Conservation (phyloP, 257 asterid genomes). For the Verbascum thapsus region DNA sequence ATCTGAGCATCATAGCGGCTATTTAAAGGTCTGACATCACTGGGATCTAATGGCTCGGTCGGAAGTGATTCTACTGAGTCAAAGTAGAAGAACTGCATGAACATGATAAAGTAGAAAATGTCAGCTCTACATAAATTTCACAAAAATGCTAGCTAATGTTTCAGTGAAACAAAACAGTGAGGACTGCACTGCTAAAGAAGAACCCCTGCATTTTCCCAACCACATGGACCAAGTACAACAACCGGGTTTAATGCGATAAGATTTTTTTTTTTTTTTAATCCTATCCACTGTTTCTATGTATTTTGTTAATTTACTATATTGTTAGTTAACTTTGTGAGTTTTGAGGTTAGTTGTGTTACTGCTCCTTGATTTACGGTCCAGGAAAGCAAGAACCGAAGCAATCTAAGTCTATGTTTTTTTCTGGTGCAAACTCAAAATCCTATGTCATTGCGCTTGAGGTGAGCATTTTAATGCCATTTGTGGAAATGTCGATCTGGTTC, state of each 20-base stretch:
- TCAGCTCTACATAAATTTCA: conserved; percentile 10
- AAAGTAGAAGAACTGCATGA: conserved; percentile 80
- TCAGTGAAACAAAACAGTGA: neutral
- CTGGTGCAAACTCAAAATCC: no score
- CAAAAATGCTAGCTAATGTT: no score
- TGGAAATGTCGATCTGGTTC: neutral
- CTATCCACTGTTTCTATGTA: neutral
- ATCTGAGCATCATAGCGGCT: conserved; percentile 95
- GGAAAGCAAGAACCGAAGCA: no score
- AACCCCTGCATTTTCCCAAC: neutral
- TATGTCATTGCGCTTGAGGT: no score
- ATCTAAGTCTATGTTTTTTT: no score
- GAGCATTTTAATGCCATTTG: no score
- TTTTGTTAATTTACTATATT: no score
- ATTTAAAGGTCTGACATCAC: conserved; percentile 70
- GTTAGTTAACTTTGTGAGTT: no score
- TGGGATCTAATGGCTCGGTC: conserved; percentile 67
- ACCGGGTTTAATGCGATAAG: conserved; percentile 7
- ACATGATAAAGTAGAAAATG: conserved; percentile 18
- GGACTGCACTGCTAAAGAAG: neutral
- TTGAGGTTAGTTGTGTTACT: no score
- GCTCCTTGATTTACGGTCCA: no score
- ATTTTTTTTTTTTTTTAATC: neutral
- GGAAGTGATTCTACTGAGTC: conserved; percentile 95
- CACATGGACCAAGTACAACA: neutral